Evolutionary conservation across 2,329 filamentous ascomycete species (phyloP).

Genomic region (Basipetospora chlamydospora): DNA sequence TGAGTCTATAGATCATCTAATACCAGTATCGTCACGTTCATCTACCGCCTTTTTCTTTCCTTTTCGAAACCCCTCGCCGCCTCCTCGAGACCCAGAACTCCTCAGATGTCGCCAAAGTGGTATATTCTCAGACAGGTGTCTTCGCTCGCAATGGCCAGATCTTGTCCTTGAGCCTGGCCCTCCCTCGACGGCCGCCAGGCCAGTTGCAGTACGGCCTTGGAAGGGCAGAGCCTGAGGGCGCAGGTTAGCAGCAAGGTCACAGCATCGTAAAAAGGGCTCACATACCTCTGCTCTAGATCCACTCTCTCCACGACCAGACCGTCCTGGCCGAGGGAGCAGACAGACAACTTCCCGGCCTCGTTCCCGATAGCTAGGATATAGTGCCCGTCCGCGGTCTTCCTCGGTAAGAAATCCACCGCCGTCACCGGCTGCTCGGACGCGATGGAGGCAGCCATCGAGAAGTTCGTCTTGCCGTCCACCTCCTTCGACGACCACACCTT

Average conservation of each 20-base stretch:
- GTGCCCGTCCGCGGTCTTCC: slow-evolving; percentile 11
- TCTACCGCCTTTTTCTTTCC: background rate
- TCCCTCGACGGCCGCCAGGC: slow-evolving; percentile 45
- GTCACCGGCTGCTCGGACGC: slow-evolving; percentile 48
- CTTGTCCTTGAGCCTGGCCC: slow-evolving; percentile 15
- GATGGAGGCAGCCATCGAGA: slow-evolving; percentile 38
- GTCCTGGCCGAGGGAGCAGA: slow-evolving; percentile 4
- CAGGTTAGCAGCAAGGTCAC: background rate
- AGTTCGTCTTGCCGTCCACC: slow-evolving; percentile 21
- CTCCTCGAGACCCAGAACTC: no score
- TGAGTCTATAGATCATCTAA: no score
- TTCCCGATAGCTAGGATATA: slow-evolving; percentile 41
- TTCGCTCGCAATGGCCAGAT: slow-evolving; percentile 42
- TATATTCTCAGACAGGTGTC: slow-evolving; percentile 48
- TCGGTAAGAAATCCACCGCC: slow-evolving; percentile 50
- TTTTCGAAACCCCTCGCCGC: no score
- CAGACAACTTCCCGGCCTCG: slow-evolving; percentile 32
- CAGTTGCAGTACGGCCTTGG: slow-evolving; percentile 51
- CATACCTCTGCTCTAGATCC: slow-evolving; percentile 2
- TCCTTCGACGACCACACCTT: slow-evolving; percentile 47
- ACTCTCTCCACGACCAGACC: background rate
- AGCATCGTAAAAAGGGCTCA: background rate
- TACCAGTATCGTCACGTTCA: no score
- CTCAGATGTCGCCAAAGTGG: slow-evolving; percentile 18
- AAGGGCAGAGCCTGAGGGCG: slow-evolving; percentile 39